Percentiles rank a stretch among this genome's conserved stretches.
These are phyloP conservation scores for Senna tora DNA, from an alignment of 306 rosid species.

Conservation along the genomic window DNA sequence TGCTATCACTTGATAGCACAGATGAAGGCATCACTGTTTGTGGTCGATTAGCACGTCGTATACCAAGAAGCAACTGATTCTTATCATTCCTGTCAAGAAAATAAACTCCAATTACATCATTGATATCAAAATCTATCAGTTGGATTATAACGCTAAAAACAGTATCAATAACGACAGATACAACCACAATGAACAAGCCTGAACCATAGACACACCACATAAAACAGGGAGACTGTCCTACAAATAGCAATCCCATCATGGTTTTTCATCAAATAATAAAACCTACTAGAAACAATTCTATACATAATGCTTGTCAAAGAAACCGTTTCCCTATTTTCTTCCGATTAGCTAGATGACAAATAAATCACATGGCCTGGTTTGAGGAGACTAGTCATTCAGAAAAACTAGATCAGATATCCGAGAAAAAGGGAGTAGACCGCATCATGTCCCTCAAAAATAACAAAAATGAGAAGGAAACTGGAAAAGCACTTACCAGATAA, in stretches of 20 bases:
- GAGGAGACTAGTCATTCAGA: background rate
- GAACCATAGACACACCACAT: background rate
- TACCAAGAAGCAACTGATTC: slow-evolving; percentile 92
- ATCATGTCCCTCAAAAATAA: background rate
- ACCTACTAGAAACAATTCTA: background rate
- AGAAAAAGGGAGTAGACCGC: too few species aligned
- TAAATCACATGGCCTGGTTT: background rate
- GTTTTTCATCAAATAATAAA: background rate
- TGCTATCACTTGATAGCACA: slow-evolving; percentile 96
- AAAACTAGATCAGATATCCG: background rate
- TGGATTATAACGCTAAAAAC: background rate
- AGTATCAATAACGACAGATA: background rate
- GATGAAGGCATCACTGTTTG: slow-evolving; percentile 99
- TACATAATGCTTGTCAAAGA: background rate
- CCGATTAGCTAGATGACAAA: background rate
- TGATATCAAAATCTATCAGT: background rate
- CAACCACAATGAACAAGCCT: background rate
- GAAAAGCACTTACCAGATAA: slow-evolving; percentile 75
- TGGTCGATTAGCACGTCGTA: slow-evolving; percentile 87
- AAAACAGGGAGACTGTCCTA: background rate
- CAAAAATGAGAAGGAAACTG: background rate
- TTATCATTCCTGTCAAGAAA: slow-evolving; percentile 77
- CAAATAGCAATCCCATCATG: background rate
- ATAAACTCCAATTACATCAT: slow-evolving; percentile 23
- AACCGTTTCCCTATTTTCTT: slow-evolving; percentile 6